Evolutionary conservation across 179 eudicot genomes (phyloP), one percentile per base, ranked within the genome.

Genomic region (Patellifolia procumbens): DNA sequence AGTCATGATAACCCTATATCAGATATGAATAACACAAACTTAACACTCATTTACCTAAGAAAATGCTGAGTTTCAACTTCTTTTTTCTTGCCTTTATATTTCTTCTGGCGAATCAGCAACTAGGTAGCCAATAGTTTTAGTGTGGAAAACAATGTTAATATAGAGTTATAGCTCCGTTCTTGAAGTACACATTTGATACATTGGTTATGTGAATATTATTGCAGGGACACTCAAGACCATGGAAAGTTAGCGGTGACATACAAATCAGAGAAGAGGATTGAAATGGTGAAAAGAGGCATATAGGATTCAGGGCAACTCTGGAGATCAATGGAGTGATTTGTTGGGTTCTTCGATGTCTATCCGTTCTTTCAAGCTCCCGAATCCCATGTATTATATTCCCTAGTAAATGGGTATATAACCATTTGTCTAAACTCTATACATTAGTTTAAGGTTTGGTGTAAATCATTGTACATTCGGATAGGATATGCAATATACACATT

Each of bases 241-340:
- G 90, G 82, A 70, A 93, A 90, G 70, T 10, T 53, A 45, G 95
- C 98, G 20, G 78, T 77, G 12, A 22, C 42, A 29, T 93, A 78
- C 86, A 93, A 93, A 82, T 89, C 96, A 16, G 92, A 89, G 85
- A 93, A 86, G 84, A 89, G 96, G 77, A 82, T 63, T 55, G 91
- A 81, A 86, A 85, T 93, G 86, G 85, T 84, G 48, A 74, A 81
- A n/a, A 69, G 89, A 87, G 48, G 98, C 96, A 20, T 92, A 67
- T 72, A 81, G 89, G 48, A 93, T 93, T 42, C 39, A 85, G 43
- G 98, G 97, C 13, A 92, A 90, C 81, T 87, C 89, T 2, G 97
- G 98, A 15, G 97, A 93, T 71, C 98, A 93, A 71, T 93, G 98
- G 98, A 93, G 98, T 29, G 98, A 93, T 81, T 68, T 93, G 59